These are phyloP conservation scores for Aspergillus awamori DNA, from an alignment of 2,329 filamentous ascomycete genomes.

Conservation along the genomic window DNA sequence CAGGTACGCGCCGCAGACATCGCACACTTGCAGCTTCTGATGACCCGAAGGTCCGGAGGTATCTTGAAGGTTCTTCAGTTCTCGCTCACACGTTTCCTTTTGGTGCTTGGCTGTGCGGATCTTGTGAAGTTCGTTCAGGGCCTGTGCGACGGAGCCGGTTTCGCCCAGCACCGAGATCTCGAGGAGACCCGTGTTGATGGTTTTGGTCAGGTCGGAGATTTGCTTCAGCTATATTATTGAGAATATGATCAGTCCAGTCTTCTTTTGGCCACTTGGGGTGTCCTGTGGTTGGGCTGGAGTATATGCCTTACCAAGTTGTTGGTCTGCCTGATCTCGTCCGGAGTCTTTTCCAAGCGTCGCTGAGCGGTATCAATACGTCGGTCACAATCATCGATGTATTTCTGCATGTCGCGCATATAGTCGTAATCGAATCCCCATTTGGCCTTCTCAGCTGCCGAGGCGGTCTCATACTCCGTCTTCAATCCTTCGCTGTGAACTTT, in stretches of 20 bases:
- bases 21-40: constrained; percentile 97
- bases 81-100: constrained; percentile 81
- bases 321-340: constrained; percentile 94
- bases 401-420: constrained; percentile 93
- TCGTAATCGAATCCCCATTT: constrained; percentile 93
- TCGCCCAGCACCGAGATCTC: constrained; percentile 87
- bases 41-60: constrained; percentile 91
- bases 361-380: constrained; percentile 88
- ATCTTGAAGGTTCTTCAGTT: constrained; percentile 87
- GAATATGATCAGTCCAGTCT: not conserved
- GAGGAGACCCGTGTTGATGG: constrained; percentile 77
- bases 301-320: constrained; percentile 67
- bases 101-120: constrained; percentile 77
- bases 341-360: constrained; percentile 90
- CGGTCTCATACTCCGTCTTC: constrained; percentile 82
- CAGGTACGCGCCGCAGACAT: constrained; percentile 95
- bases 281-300: not conserved
- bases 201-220: constrained; percentile 78
- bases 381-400: constrained; percentile 97
- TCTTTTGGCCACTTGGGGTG: not conserved
- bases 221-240: constrained; percentile 65
- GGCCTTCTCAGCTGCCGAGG: constrained; percentile 70
- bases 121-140: constrained; percentile 85
- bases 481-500: constrained; percentile 86
- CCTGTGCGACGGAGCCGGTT: constrained; percentile 75